Base-by-base conservation (phyloP, 2,329 filamentous ascomycete genomes). In the Diplodia seriata region DNA sequence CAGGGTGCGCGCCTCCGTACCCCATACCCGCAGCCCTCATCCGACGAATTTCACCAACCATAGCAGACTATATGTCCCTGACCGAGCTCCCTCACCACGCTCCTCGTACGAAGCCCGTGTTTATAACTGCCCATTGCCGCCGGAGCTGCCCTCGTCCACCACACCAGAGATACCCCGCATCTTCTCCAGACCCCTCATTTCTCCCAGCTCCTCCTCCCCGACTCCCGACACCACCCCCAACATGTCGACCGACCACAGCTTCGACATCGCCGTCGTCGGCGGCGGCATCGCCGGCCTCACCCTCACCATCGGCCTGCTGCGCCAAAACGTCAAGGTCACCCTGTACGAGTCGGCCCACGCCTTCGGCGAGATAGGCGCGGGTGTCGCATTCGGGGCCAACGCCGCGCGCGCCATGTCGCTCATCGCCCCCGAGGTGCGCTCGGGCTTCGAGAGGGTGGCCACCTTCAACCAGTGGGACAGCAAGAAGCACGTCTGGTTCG, bases 291-390 rank as follows among this genome's bases (percentile, higher is more conserved):
- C 83, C 31, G 87, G 87, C 31, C 79, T 88, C 20, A 78, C 78
- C 9, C 81, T 89, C 9, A 85, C 85, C 29, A 81, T 86, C 56
- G 85, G 81, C 7, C 82, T 89, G 33, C 76, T 83, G 67, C 75
- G 81, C 67, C 79, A 82, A 68, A 73, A 79, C 47, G 72, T 87
- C 43, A 75, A 78, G 2, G 77, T 86, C 47, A 80, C 80, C 29
- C 81, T 89, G 69, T 89, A 87, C 72, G 87, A 89, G 75, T 80
- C 85, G 12, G 85, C 86, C 0, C 66, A 78, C 0, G 77, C 77
- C 14, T 89, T 89, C 69, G 81, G 80, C 40, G 86, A 89, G 72
- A 85, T 89, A 36, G 86, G 87, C 2, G 85, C 86, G 2, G 87
- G 86, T 6, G 81, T 89, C 1, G 81, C 83, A 1, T 83, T 89